Percentiles rank a stretch among this genome's conserved stretches.
These are phyloP conservation scores for Nicotiana paniculata DNA, from an alignment of 257 asterid species.

Conservation along the genomic window DNA sequence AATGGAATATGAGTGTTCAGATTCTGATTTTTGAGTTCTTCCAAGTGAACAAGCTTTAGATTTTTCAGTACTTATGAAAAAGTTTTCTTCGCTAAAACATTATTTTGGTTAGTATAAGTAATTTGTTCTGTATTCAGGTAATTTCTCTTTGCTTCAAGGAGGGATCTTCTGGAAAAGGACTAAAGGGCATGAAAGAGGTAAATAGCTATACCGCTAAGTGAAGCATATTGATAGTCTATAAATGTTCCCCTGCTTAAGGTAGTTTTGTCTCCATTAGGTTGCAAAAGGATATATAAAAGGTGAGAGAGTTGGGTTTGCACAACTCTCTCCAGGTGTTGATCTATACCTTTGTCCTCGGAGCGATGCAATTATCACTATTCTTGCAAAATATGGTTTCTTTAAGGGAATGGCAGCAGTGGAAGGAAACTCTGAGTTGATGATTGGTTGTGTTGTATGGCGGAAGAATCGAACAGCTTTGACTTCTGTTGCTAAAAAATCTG, in stretches of 20 bases:
- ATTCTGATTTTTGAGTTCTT: not conserved
- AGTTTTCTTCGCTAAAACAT: not conserved
- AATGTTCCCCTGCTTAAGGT: conserved; percentile 1
- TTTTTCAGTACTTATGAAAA: not conserved
- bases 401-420: conserved; percentile 15
- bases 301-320: conserved; percentile 21
- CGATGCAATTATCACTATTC: conserved; percentile 20
- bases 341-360: conserved; percentile 24
- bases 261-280: conserved; percentile 11
- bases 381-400: conserved; percentile 19
- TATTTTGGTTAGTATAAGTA: not conserved
- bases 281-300: conserved; percentile 7
- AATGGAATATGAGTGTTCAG: not conserved
- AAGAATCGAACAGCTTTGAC: conserved; percentile 8
- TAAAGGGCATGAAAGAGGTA: conserved; percentile 22
- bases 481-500: not conserved
- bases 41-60: not conserved
- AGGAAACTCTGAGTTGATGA: conserved; percentile 13
- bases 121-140: conserved; percentile 14
- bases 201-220: not conserved
- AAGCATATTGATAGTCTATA: not conserved
- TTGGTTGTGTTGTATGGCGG: conserved; percentile 33
- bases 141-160: conserved; percentile 21
- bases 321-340: conserved; percentile 13
- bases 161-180: conserved; percentile 18